Base-by-base conservation (phyloP, 2,329 filamentous ascomycete species). In the Cladophialophora bantiana region DNA sequence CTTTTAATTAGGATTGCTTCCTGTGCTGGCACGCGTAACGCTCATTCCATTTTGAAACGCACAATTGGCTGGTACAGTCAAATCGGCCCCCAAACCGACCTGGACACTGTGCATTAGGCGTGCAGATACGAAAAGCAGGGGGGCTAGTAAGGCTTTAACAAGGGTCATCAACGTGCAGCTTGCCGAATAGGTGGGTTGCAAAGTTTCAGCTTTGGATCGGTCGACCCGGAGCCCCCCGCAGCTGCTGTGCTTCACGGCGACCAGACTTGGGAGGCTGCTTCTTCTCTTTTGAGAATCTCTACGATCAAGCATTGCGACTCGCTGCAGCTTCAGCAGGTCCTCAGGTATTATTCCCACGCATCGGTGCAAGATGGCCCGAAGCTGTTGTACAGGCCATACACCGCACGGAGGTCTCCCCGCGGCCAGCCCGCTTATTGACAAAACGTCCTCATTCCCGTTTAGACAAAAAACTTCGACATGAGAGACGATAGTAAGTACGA, bases 81-180 rank as follows among this genome's bases (percentile, higher is more conserved):
- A 53, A 62, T 31, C 40, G 53, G 62, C 62, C 68, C 68, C 68
- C 62, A 70, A 67, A 57, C 55, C 56, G 58, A 62, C 32, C 65
- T 62, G 31, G 55, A 57, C 52, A 31, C 52, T 61, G 53, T 64
- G 67, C 68, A 65, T 67, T 67, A 70, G 65, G 55, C 62, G 31
- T 63, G 55, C 62, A 66, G 54, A 64, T 60, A 56, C 62, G 62
- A 60, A 42, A 38, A 50, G 7, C n/a, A 26, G 26, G 57, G 48
- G 52, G 57, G 48, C 55, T 53, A 45, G 45, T 48, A 36, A 64
- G 57, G 45, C 45, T 50, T 48, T 13, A 32, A 31, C 26, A 48
- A 31, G 59, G 45, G 48, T 61, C 45, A 12, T 35, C 42, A 40
- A 45, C 26, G 45, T 50, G 45, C 45, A 50, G 26, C 45, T 50